These are phyloP conservation scores for Calonectria pteridis DNA, from an alignment of 2,329 filamentous ascomycete species.

Conservation along the genomic window DNA sequence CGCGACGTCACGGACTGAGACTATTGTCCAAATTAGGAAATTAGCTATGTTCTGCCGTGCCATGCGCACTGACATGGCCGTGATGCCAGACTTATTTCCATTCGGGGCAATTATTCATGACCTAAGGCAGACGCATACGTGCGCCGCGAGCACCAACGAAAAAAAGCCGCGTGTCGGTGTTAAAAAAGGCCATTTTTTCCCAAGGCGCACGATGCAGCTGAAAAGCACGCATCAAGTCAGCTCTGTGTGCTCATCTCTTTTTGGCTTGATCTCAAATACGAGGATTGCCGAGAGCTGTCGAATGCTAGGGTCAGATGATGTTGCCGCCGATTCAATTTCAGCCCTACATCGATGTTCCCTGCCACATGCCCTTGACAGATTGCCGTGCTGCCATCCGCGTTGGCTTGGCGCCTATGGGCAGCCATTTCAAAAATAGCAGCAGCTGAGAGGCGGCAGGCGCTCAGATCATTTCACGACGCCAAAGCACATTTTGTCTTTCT, in stretches of 20 bases:
- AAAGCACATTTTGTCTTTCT: background rate
- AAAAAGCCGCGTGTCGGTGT: background rate
- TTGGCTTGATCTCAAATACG: background rate
- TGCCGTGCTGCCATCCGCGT: background rate
- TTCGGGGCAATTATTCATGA: background rate
- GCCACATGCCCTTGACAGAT: background rate
- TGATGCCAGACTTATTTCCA: background rate
- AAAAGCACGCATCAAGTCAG: background rate
- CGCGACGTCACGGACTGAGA: slow-evolving; percentile 1
- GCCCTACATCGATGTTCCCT: background rate
- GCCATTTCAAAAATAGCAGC: background rate
- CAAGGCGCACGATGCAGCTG: background rate
- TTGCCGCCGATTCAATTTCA: background rate
- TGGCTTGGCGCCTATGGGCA: background rate
- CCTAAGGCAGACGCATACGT: background rate
- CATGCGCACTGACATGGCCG: background rate
- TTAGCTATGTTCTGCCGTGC: background rate
- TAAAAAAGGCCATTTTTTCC: background rate
- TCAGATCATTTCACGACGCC: background rate
- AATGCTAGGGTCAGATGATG: background rate
- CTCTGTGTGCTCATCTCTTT: background rate
- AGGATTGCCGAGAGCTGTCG: background rate
- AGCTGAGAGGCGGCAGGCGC: background rate
- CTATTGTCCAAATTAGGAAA: slow-evolving; percentile 7
- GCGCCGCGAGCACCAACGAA: background rate